Conservation (phyloP, 805 yeast genomes). For the Wickerhamiella dianesei region DNA sequence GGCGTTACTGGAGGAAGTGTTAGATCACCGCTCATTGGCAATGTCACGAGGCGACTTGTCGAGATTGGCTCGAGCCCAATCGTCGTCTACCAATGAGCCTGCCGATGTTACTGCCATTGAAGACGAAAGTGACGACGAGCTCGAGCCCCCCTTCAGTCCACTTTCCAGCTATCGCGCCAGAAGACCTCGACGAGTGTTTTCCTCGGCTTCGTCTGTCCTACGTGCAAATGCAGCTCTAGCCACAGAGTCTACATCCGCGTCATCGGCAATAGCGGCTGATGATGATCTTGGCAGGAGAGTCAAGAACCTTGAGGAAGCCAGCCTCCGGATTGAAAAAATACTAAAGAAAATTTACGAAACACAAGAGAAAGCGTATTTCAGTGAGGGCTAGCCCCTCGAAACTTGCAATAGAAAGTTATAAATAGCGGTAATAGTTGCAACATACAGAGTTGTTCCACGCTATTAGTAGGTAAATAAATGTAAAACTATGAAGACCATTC, state of each 20-base stretch:
- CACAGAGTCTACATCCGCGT: background rate
- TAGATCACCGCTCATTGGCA: background rate
- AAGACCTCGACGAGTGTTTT: background rate
- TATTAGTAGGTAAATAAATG: background rate
- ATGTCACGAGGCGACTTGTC: background rate
- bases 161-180: background rate
- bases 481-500: conserved; percentile 41
- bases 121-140: background rate
- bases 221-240: background rate
- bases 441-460: no score
- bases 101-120: background rate
- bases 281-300: background rate
- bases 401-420: no score
- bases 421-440: no score
- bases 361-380: no score
- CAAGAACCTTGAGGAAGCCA: background rate
- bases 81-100: background rate
- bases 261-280: background rate
- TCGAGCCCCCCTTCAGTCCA: background rate
- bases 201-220: background rate
- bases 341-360: background rate
- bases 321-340: background rate
- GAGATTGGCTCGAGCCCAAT: no score
- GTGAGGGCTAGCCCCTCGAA: no score
- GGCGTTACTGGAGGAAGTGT: background rate